A percentile compares a stretch with the other conserved stretches of the same genome.
Conservation (phyloP, 164 flowering plant species). For the Aristolochia fimbriata region DNA sequence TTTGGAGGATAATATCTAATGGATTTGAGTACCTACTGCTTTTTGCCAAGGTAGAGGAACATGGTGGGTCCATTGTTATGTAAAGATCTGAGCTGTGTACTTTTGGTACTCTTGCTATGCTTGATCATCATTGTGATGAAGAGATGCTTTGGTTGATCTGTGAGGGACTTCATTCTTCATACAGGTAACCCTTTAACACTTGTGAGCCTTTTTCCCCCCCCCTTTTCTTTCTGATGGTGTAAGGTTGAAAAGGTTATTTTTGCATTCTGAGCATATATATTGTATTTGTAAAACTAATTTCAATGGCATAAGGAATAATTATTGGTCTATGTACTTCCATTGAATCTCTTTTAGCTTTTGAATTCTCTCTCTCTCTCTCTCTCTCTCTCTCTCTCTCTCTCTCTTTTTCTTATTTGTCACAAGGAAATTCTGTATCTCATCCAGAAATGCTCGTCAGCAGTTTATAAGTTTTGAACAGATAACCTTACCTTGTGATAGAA, state of each 20-base stretch:
- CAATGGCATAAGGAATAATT: no score
- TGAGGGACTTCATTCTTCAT: neutral
- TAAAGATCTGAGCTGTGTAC: constrained; percentile 5
- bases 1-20: constrained; percentile 1
- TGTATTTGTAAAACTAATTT: no score
- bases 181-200: constrained; percentile 1
- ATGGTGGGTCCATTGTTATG: neutral
- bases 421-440: no score
- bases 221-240: neutral
- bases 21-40: constrained; percentile 5
- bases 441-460: no score
- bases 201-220: neutral
- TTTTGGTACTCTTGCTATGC: constrained; percentile 3
- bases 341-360: no score
- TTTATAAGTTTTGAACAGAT: no score
- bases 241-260: neutral
- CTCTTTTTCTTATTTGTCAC: no score
- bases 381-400: no score
- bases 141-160: constrained; percentile 4
- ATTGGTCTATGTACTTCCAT: no score
- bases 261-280: neutral
- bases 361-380: no score
- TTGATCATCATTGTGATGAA: neutral
- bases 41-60: neutral
- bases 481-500: no score